Percentiles rank a stretch among this genome's conserved stretches.
These are phyloP conservation scores for Sclerospora graminicola DNA, from an alignment of 352 stramenopile species.

Conservation along the genomic window DNA sequence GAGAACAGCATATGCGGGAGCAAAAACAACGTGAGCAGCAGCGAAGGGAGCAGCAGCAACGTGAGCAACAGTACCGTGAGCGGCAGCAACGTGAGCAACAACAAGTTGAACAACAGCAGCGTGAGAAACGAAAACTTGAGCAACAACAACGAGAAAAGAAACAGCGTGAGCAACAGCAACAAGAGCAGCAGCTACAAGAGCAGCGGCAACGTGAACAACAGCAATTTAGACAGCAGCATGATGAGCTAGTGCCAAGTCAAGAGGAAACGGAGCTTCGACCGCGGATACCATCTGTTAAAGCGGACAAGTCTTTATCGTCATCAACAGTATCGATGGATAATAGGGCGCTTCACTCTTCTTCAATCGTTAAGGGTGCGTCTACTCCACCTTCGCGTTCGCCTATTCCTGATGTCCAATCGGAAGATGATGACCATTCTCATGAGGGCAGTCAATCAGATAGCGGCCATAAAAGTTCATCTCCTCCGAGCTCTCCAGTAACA, in stretches of 20 bases:
- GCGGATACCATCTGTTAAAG: slow-evolving; percentile 24
- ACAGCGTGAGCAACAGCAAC: slow-evolving; percentile 3
- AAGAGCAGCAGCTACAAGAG: slow-evolving; percentile 2
- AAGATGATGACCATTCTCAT: slow-evolving; percentile 5
- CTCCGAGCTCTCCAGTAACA: slow-evolving; percentile 15
- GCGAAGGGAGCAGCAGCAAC: slow-evolving; percentile 8
- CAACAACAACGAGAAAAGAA: slow-evolving; percentile 3
- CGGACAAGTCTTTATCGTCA: slow-evolving; percentile 15
- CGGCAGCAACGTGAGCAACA: slow-evolving; percentile 7
- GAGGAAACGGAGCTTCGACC: slow-evolving; percentile 5
- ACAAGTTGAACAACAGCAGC: slow-evolving; percentile 2
- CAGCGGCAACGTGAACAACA: slow-evolving; percentile 7
- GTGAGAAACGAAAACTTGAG: slow-evolving; percentile 7
- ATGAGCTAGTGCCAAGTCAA: background rate
- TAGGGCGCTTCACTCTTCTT: slow-evolving; percentile 13
- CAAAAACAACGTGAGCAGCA: slow-evolving; percentile 11
- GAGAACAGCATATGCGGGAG: slow-evolving; percentile 6
- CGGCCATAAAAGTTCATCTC: slow-evolving; percentile 8
- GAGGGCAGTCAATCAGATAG: slow-evolving; percentile 13
- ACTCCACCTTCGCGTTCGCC: slow-evolving; percentile 16
- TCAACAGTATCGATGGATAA: slow-evolving; percentile 4
- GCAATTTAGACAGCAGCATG: slow-evolving; percentile 1
- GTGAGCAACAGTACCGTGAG: slow-evolving; percentile 6
- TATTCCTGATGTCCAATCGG: slow-evolving; percentile 18
- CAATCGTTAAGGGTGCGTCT: slow-evolving; percentile 16